Conservation (phyloP, 1,139 yeast genomes). For the Spathaspora sp. region DNA sequence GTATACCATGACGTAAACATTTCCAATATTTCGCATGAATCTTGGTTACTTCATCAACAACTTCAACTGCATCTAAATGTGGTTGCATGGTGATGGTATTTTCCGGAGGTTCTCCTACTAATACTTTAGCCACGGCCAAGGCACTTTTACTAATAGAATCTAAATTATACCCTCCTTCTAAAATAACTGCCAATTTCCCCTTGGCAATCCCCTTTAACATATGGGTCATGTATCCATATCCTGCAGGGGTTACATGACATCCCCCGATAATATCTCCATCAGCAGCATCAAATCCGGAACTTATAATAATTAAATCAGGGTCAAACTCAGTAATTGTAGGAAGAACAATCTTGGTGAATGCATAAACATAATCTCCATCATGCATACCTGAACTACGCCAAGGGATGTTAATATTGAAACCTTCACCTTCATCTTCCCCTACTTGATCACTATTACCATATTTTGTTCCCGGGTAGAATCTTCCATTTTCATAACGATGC, state of each 20-base stretch:
- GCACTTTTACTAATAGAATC: slow-evolving; percentile 92
- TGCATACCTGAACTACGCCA: slow-evolving; percentile 95
- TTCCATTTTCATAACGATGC: slow-evolving; percentile 90
- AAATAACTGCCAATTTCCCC: slow-evolving; percentile 84
- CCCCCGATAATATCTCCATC: slow-evolving; percentile 99
- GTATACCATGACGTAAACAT: slow-evolving; percentile 71
- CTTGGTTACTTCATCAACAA: slow-evolving; percentile 79
- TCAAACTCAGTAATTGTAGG: slow-evolving; percentile 87
- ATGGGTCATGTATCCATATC: slow-evolving; percentile 96
- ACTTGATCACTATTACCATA: slow-evolving; percentile 76
- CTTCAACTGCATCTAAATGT: slow-evolving; percentile 76
- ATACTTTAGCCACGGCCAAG: slow-evolving; percentile 84
- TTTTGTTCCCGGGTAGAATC: slow-evolving; percentile 90
- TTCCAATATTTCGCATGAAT: slow-evolving; percentile 88
- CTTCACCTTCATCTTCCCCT: slow-evolving; percentile 86
- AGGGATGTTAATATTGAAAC: slow-evolving; percentile 85
- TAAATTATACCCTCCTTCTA: slow-evolving; percentile 96
- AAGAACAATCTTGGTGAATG: slow-evolving; percentile 83
- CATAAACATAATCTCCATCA: slow-evolving; percentile 94
- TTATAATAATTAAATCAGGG: slow-evolving; percentile 89
- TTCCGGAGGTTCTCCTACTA: slow-evolving; percentile 95
- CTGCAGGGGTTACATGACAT: slow-evolving; percentile 92
- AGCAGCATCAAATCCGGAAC: slow-evolving; percentile 98
- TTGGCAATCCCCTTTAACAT: slow-evolving; percentile 82
- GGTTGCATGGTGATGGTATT: slow-evolving; percentile 61